A percentile compares a stretch with the other conserved stretches of the same genome.
phyloP scores from a whole-genome alignment of 2,329 filamentous ascomycete species.

The Neopestalotiopsis rosae region DNA sequence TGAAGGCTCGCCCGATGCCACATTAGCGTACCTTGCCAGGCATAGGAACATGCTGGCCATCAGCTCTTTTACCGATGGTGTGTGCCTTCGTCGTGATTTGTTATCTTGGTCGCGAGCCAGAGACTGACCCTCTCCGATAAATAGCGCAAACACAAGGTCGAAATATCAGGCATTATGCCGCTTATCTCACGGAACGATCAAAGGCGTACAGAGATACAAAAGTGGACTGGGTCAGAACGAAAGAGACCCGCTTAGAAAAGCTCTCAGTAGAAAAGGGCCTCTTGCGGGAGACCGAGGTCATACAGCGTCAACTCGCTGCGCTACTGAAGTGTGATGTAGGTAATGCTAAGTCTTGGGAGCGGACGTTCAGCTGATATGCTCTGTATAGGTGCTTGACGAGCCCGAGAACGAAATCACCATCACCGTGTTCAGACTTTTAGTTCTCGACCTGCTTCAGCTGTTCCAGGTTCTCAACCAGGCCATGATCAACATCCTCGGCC shows the following conservation, averaged over 20 bases:
- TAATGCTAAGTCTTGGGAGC: conserved; percentile 24
- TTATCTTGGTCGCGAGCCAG: background rate
- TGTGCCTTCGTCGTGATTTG: conserved; percentile 38
- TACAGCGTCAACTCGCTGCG: conserved; percentile 86
- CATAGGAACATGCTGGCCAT: conserved; percentile 85
- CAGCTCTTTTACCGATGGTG: conserved; percentile 91
- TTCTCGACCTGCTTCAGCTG: conserved; percentile 84
- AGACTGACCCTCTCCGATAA: conserved; percentile 27
- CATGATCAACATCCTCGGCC: conserved; percentile 93
- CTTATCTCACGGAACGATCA: conserved; percentile 84
- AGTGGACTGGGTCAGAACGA: conserved; percentile 86
- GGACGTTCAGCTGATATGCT: conserved; percentile 19
- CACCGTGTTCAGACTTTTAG: conserved; percentile 89
- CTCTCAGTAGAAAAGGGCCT: conserved; percentile 90
- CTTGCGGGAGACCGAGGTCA: conserved; percentile 85
- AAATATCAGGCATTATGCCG: conserved; percentile 91
- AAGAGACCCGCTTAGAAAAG: conserved; percentile 82
- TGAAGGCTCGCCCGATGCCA: conserved; percentile 89
- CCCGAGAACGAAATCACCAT: conserved; percentile 96
- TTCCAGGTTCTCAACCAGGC: conserved; percentile 97
- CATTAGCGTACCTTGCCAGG: conserved; percentile 81
- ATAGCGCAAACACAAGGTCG: conserved; percentile 91
- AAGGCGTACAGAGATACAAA: conserved; percentile 83
- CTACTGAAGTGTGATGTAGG: conserved; percentile 88
- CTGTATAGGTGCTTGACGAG: conserved; percentile 78